Evolutionary conservation across 2,329 filamentous ascomycete genomes (phyloP).

Genomic region (Aspergillus pseudoglaucus): DNA sequence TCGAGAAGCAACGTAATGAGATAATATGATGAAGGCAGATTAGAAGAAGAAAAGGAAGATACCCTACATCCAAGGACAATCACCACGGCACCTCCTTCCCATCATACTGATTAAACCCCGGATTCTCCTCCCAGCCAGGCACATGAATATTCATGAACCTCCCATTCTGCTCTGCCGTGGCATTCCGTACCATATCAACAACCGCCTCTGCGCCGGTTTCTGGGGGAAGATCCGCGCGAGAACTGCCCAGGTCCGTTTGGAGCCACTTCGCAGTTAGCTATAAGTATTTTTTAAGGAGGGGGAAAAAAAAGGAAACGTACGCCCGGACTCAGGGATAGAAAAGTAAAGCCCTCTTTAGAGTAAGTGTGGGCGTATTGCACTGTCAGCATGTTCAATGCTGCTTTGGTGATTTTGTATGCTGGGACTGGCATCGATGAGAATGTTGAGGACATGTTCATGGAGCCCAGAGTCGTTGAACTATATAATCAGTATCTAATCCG

Average conservation of each 20-base stretch:
- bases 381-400: slow-evolving; percentile 44
- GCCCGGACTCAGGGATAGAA: slow-evolving; percentile 39
- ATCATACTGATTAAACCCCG: slow-evolving; percentile 32
- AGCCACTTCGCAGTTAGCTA: slow-evolving; percentile 34
- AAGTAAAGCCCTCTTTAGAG: slow-evolving; percentile 35
- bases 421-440: slow-evolving; percentile 21
- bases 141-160: slow-evolving; percentile 44
- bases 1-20: too few relatives aligned
- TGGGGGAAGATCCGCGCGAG: slow-evolving; percentile 37
- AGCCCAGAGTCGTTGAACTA: slow-evolving; percentile 40
- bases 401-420: slow-evolving; percentile 43
- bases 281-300: background rate
- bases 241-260: slow-evolving; percentile 39
- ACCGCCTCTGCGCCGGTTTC: slow-evolving; percentile 34
- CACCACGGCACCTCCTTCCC: slow-evolving; percentile 30
- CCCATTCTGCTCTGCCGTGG: slow-evolving; percentile 37
- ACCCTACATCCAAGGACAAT: background rate
- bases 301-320: slow-evolving; percentile 23
- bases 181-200: slow-evolving; percentile 40
- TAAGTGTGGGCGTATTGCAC: slow-evolving; percentile 23
- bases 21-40: too few relatives aligned
- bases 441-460: slow-evolving; percentile 24
- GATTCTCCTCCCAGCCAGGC: slow-evolving; percentile 30
- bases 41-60: too few relatives aligned
- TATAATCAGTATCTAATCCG: background rate